Base-by-base conservation (phyloP, 805 yeast genomes). In the Metschnikowia colocasiae region DNA sequence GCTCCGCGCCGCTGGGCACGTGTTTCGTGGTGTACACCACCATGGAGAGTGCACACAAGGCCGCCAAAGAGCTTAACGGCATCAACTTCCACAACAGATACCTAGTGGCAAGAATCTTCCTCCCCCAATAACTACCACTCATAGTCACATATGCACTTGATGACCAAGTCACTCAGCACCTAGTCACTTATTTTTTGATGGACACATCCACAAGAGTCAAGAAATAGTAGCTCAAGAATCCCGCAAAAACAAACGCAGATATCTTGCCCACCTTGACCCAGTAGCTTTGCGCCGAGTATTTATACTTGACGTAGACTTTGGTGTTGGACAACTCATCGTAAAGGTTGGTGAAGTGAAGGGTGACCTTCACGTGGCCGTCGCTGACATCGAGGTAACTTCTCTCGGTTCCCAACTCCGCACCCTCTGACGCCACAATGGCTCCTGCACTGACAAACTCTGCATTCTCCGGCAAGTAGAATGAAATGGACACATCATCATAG, bases 391-490 rank as follows among this genome's bases (percentile, higher is more conserved):
- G 79, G 64, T 78, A 86, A 3, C 87, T 82, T 45, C 70, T 64
- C 59, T 76, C 76, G 44, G 61, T 53, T n/a, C 62, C 63, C 16
- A 69, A 60, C 1, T 40, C 43, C 25, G 69, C 40, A 3, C 62
- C 59, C 20, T 63, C 62, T 50, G 68, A 68, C 3, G 64, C 62
- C 37, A 83, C 62, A 16, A 94, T 86, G 15, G 85, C 74, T 16
- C 78, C 69, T 35, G 85, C 74, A 49, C 74, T 80, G 39, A 78
- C 53, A 43, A 76, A 69, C 54, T 74, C 72, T 5, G 98, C 85
- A 41, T 91, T 92, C 67, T 94, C 97, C 10, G 99, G 99, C 54
- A 94, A 77, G 59, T 81, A 83, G 53, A 92, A 68, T 32, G 78
- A 76, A 40, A 87, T 63, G 33, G 71, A 68, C 6, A 83, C 83